Conservation (phyloP, 2,329 filamentous ascomycete genomes). For the Chrysoporthe cubensis region DNA sequence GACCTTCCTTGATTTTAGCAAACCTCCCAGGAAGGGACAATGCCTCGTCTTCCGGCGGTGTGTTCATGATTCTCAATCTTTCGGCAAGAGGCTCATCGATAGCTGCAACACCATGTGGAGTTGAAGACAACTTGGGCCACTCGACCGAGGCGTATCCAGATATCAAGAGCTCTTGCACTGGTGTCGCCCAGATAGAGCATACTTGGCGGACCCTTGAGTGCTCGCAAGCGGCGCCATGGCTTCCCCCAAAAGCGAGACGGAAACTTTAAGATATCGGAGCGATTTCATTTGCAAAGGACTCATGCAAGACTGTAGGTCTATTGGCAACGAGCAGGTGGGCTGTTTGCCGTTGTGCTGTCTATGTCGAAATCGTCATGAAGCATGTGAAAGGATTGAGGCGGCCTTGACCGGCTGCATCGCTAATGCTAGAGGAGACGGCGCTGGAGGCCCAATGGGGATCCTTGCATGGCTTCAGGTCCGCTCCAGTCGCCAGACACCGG, state of each 20-base stretch:
- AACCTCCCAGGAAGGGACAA: conserved; percentile 46
- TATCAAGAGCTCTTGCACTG: background rate
- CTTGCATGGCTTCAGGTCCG: background rate
- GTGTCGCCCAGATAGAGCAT: background rate
- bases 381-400: conserved; percentile 1
- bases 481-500: background rate
- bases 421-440: conserved; percentile 1
- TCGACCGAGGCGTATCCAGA: background rate
- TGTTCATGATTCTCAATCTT: conserved; percentile 21
- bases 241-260: background rate
- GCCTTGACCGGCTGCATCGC: conserved; percentile 10
- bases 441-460: background rate
- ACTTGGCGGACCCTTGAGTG: background rate
- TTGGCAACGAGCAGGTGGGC: background rate
- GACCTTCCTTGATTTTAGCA: conserved; percentile 44
- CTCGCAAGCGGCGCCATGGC: background rate
- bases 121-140: background rate
- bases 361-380: background rate
- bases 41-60: conserved; percentile 17
- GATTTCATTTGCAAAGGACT: background rate
- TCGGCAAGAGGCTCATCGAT: background rate
- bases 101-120: background rate
- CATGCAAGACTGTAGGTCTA: background rate
- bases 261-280: background rate
- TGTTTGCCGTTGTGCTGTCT: background rate